These are phyloP conservation scores for Lolium rigidum DNA, from an alignment of 176 grass and related monocot species.

Conservation along the genomic window DNA sequence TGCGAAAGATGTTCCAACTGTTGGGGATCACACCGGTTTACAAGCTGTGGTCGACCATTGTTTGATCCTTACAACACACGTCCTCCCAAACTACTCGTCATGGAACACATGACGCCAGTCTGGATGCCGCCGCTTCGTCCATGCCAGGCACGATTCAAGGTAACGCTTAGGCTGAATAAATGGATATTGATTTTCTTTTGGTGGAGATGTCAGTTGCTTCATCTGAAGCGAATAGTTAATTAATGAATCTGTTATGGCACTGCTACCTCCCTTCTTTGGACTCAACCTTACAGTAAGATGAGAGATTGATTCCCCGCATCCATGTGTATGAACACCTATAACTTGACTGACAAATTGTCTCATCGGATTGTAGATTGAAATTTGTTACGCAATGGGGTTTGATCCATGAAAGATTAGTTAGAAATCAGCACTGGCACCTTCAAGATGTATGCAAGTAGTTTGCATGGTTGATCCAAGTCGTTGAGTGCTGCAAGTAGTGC, in stretches of 20 bases:
- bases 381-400: neutral
- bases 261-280: neutral
- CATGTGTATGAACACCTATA: neutral
- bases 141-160: no score
- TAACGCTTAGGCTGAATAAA: no score
- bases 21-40: constrained; percentile 72
- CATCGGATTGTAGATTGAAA: neutral
- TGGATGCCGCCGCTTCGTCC: no score
- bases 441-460: neutral
- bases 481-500: neutral
- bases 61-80: no score
- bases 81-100: no score
- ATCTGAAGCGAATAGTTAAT: no score
- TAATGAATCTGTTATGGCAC: no score
- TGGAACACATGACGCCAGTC: no score
- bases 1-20: constrained; percentile 67
- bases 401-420: neutral
- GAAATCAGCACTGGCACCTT: neutral
- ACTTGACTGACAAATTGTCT: neutral
- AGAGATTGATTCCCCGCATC: neutral
- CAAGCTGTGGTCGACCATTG: constrained; percentile 40
- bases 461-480: neutral
- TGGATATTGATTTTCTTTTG: no score
- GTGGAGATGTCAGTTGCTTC: no score
- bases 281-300: neutral